Conservation (phyloP, 2,329 filamentous ascomycete species). For the Hansfordia pulvinata region DNA sequence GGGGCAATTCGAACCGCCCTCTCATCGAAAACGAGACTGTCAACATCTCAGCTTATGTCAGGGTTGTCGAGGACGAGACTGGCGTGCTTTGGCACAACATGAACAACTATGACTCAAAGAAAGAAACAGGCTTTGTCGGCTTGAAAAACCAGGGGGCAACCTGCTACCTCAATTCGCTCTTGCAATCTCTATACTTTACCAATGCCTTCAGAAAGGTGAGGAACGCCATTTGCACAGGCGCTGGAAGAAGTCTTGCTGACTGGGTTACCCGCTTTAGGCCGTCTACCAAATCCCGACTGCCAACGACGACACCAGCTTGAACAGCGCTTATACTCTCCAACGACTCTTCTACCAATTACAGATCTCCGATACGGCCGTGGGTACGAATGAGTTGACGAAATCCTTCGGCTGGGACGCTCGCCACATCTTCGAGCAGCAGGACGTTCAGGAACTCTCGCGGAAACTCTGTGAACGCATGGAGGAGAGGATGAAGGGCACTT, state of each 20-base stretch:
- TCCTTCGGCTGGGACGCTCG: constrained; percentile 98
- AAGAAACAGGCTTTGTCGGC: constrained; percentile 93
- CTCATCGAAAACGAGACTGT: constrained; percentile 65
- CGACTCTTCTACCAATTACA: constrained; percentile 91
- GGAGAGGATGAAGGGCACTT: constrained; percentile 94
- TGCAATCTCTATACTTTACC: constrained; percentile 76
- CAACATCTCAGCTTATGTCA: constrained; percentile 72
- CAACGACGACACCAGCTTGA: constrained; percentile 63
- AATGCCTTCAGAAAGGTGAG: constrained; percentile 83
- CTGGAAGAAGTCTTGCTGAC: constrained; percentile 2
- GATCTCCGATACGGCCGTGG: constrained; percentile 69
- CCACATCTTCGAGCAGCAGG: constrained; percentile 97
- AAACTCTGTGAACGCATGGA: constrained; percentile 97
- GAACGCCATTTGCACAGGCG: background rate
- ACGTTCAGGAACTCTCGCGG: constrained; percentile 90
- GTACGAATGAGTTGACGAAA: constrained; percentile 84
- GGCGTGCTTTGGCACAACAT: constrained; percentile 88
- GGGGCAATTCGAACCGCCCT: constrained; percentile 55
- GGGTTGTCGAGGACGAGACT: constrained; percentile 75
- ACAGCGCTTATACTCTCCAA: constrained; percentile 89
- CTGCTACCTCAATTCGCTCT: constrained; percentile 73
- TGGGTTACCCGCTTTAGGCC: constrained; percentile 39
- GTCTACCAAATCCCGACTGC: constrained; percentile 96
- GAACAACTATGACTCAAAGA: constrained; percentile 95
- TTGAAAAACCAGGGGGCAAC: constrained; percentile 94